Evolutionary conservation across 768 basidiomycete species (phyloP).

Genomic region (Macrolepiota dolichaula): DNA sequence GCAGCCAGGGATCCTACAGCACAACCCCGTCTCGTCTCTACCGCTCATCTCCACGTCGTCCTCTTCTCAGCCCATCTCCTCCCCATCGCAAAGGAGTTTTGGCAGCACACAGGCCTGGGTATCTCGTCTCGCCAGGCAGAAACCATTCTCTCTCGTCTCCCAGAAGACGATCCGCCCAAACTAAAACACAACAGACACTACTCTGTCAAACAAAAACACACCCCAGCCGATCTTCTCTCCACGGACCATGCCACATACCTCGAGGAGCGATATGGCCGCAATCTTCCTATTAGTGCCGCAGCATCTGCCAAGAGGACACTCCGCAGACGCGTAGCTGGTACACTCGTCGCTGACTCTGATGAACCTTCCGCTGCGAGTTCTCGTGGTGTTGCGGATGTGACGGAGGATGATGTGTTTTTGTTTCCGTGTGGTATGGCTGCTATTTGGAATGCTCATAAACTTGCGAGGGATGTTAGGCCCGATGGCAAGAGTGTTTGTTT

Average conservation of each 20-base stretch:
- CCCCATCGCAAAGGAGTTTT: slow-evolving; percentile 81
- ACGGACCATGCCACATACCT: slow-evolving; percentile 72
- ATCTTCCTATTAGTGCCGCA: slow-evolving; percentile 71
- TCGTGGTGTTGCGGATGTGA: slow-evolving; percentile 64
- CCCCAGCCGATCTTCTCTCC: slow-evolving; percentile 43
- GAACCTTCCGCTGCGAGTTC: slow-evolving; percentile 55
- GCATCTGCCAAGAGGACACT: slow-evolving; percentile 83
- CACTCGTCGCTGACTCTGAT: slow-evolving; percentile 46
- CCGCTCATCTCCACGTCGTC: slow-evolving; percentile 73
- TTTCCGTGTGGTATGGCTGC: slow-evolving; percentile 90
- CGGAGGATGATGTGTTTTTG: slow-evolving; percentile 87
- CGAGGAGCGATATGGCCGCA: slow-evolving; percentile 94
- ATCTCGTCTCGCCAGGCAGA: slow-evolving; percentile 88
- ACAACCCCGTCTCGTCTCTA: slow-evolving; percentile 11
- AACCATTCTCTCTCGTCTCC: slow-evolving; percentile 70
- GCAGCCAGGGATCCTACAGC: slow-evolving; percentile 37
- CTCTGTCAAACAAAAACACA: slow-evolving; percentile 30
- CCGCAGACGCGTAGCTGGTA: slow-evolving; percentile 86
- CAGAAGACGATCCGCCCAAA: slow-evolving; percentile 36
- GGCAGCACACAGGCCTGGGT: slow-evolving; percentile 93
- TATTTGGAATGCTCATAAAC: slow-evolving; percentile 87
- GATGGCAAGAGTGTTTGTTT: slow-evolving; percentile 87
- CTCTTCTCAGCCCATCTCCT: slow-evolving; percentile 66
- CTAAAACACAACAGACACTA: slow-evolving; percentile 54
- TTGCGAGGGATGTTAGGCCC: slow-evolving; percentile 51